phyloP scores from a whole-genome alignment of 306 rosid species.

The Dryas octopetala region DNA sequence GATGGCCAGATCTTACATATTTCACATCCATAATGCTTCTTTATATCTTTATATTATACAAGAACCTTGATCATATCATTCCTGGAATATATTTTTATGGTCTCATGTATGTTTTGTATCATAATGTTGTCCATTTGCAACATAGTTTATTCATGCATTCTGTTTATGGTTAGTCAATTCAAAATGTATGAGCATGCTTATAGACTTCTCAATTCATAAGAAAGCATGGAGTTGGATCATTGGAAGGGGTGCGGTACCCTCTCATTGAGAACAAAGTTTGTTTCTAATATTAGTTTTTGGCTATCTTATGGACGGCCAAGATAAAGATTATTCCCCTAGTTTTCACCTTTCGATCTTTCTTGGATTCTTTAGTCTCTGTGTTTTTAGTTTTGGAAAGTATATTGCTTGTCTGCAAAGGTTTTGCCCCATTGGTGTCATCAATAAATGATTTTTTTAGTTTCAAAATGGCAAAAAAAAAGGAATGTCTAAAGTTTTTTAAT shows the following conservation, averaged over 20 bases:
- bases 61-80: neutral
- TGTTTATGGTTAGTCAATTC: neutral
- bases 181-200: neutral
- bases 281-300: neutral
- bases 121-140: neutral
- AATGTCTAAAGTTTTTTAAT: conserved; percentile 51
- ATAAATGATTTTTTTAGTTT: neutral
- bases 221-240: neutral
- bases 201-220: neutral
- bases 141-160: neutral
- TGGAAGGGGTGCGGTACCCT: neutral
- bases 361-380: neutral
- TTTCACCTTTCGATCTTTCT: neutral
- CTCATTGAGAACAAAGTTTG: neutral
- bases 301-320: neutral
- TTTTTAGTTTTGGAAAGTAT: neutral
- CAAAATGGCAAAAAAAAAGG: neutral
- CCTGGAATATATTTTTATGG: neutral
- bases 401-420: neutral
- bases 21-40: neutral
- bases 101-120: neutral
- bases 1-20: conserved; percentile 2
- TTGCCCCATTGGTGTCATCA: neutral
- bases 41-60: neutral
- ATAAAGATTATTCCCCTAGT: neutral